These are phyloP conservation scores for Pontederia crassipes DNA, from an alignment of 176 grass and related monocot species.

Conservation along the genomic window DNA sequence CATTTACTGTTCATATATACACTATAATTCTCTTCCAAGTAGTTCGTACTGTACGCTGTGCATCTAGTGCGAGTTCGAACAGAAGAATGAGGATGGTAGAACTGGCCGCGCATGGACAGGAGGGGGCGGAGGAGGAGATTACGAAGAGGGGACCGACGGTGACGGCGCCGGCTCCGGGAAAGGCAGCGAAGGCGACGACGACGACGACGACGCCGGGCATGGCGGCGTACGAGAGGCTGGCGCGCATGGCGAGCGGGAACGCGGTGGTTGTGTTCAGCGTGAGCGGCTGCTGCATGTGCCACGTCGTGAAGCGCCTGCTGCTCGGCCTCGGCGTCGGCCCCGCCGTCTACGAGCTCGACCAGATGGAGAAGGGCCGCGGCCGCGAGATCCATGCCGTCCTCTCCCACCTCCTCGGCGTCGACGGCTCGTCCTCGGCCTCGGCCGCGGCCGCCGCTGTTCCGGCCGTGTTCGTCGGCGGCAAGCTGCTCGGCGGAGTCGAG, in stretches of 20 bases:
- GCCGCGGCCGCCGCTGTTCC: slow-evolving; percentile 19
- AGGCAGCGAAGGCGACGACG: neutral
- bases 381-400: slow-evolving; percentile 71
- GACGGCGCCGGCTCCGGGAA: neutral
- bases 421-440: neutral
- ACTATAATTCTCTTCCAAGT: neutral
- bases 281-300: slow-evolving; percentile 96
- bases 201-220: neutral
- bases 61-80: neutral
- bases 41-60: too few species aligned
- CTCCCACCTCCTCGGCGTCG: slow-evolving; percentile 24
- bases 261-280: slow-evolving; percentile 92
- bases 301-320: slow-evolving; percentile 81
- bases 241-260: slow-evolving; percentile 63
- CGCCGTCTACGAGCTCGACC: slow-evolving; percentile 82
- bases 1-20: neutral
- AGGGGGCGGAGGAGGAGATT: slow-evolving; percentile 27
- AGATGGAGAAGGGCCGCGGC: slow-evolving; percentile 20
- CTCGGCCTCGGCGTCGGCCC: slow-evolving; percentile 82
- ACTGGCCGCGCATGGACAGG: neutral
- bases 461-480: slow-evolving; percentile 75
- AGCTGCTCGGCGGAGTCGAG: slow-evolving; percentile 84
- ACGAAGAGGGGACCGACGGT: slow-evolving; percentile 3
- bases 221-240: slow-evolving; percentile 50
- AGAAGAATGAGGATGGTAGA: neutral